These are phyloP conservation scores for Sarocladium kiliense DNA, from an alignment of 2,329 filamentous ascomycete genomes.

Conservation along the genomic window DNA sequence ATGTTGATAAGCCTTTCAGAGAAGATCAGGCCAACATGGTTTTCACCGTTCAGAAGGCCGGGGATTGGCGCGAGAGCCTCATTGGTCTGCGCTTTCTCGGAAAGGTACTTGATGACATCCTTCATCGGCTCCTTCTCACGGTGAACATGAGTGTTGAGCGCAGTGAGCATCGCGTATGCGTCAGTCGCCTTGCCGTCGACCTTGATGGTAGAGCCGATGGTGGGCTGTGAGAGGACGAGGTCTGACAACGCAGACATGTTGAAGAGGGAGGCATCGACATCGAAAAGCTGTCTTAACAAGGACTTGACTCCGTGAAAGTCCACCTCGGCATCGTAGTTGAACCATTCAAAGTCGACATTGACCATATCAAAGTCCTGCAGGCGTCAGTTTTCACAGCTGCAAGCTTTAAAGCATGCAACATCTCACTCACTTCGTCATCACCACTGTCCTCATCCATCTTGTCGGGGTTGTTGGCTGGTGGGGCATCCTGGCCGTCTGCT, in stretches of 20 bases:
- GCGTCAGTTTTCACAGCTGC: conserved; percentile 9
- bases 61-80: conserved; percentile 51
- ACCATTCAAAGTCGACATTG: conserved; percentile 98
- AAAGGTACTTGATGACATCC: conserved; percentile 67
- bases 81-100: conserved; percentile 47
- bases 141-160: conserved; percentile 77
- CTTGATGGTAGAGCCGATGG: conserved; percentile 91
- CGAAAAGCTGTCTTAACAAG: conserved; percentile 85
- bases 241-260: conserved; percentile 84
- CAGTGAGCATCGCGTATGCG: conserved; percentile 87
- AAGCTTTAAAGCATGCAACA: neutral
- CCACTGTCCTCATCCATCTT: conserved; percentile 48
- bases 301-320: conserved; percentile 95
- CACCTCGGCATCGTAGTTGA: conserved; percentile 82
- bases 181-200: conserved; percentile 93
- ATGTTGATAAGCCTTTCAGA: conserved; percentile 95
- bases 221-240: conserved; percentile 78
- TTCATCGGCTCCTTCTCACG: conserved; percentile 68
- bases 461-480: conserved; percentile 35
- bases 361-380: conserved; percentile 80
- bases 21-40: conserved; percentile 78
- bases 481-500: conserved; percentile 35
- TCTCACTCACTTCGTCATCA: conserved; percentile 44
- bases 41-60: conserved; percentile 45
- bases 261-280: conserved; percentile 79